phyloP scores from a whole-genome alignment of 2,329 filamentous ascomycete genomes.

The Alternaria solani region DNA sequence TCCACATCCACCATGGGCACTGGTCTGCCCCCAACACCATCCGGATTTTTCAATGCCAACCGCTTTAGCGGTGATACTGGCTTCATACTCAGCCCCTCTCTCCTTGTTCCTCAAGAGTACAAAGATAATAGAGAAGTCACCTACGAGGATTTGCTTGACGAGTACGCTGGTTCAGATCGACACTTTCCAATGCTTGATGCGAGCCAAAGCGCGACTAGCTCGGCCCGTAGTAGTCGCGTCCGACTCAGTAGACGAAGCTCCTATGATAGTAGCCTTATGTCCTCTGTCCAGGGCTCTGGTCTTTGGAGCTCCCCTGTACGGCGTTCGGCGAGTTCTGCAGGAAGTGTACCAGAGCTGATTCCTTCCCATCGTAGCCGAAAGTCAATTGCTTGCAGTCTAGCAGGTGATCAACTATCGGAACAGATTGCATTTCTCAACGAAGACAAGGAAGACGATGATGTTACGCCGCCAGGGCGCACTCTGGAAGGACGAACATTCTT shows the following conservation, averaged over 20 bases:
- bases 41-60: constrained; percentile 29
- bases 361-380: constrained; percentile 45
- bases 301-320: constrained; percentile 47
- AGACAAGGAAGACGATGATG: constrained; percentile 40
- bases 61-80: constrained; percentile 33
- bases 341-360: constrained; percentile 50
- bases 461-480: constrained; percentile 40
- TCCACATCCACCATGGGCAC: constrained; percentile 44
- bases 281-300: constrained; percentile 45
- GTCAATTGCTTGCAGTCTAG: constrained; percentile 37
- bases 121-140: constrained; percentile 47
- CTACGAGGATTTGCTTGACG: constrained; percentile 50
- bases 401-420: constrained; percentile 45
- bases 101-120: constrained; percentile 46
- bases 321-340: constrained; percentile 49
- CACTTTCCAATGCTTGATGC: constrained; percentile 57
- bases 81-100: constrained; percentile 51
- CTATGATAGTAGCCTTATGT: constrained; percentile 64
- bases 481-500: constrained; percentile 42
- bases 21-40: constrained; percentile 42
- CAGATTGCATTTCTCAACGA: constrained; percentile 43
- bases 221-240: constrained; percentile 59
- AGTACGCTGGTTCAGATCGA: constrained; percentile 57
- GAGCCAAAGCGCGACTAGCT: constrained; percentile 50
- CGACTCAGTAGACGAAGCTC: constrained; percentile 65